Base-by-base conservation (phyloP, 1,139 yeast species). In the Suhomyces terraborum region DNA sequence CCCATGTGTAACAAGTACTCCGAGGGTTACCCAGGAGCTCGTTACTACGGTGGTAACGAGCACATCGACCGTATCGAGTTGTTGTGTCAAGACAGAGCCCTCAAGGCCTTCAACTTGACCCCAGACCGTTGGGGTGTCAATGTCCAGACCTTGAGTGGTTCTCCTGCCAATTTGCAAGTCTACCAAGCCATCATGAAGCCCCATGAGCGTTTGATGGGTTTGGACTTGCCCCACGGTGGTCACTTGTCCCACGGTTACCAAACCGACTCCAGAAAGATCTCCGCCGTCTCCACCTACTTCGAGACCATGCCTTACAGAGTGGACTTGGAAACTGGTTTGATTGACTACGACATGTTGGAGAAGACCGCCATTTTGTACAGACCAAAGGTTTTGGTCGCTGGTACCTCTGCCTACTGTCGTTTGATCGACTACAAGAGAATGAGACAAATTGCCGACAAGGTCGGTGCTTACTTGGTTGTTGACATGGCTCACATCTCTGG, bases 401-500 rank as follows among this genome's bases (percentile, higher is more conserved):
- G 98, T 69, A 88, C 98, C 50, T 88, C 96, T 50, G 98, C 98
- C 49, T 93, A 93, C 77, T 86, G 95, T 66, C 84, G 98, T 68
- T 76, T 88, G 61, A 88, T 93, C 58, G 98, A 93, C 71, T 93
- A 91, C 79, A 82, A 84, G 71, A 84, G 89, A 73, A 88, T 93
- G 96, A 82, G 95, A 64, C 88, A 85, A 69, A 91, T 93, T 56
- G 96, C 98, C 47, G 97, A 93, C 72, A 83, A 82, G 59, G 95
- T 89, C 55, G 97, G 96, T 60, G 98, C 98, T 41, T 93, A 91
- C 71, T 78, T 93, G 56, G 82, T 93, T 69, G 94, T 88, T 48
- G 98, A 93, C 68, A 93, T 93, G 98, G 98, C 98, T 33, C 98
- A 93, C 69, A 93, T 93, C 55, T 88, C 97, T 23, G 98, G 98